phyloP scores from a whole-genome alignment of 2,329 filamentous ascomycete genomes.

The Talaromyces sp. region DNA sequence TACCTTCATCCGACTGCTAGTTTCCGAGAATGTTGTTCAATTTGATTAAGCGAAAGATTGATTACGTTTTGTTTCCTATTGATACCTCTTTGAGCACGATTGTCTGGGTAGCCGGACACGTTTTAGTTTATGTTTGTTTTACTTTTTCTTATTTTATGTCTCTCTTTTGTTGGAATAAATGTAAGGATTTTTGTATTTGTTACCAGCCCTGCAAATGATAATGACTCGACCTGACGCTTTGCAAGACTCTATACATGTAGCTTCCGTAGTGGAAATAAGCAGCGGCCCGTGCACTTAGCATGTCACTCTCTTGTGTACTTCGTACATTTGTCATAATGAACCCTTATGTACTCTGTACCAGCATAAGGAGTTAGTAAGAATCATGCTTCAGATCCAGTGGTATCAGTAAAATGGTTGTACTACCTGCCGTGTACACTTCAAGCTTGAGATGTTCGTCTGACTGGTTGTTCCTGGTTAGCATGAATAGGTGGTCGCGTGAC shows the following conservation, averaged over 20 bases:
- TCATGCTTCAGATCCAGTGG: not conserved
- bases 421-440: not conserved
- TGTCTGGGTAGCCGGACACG: not conserved
- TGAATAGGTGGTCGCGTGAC: constrained; percentile 1
- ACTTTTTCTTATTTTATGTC: constrained; percentile 4
- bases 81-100: constrained; percentile 2
- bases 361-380: no score
- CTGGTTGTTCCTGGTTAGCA: not conserved
- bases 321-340: no score
- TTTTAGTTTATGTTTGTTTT: not conserved
- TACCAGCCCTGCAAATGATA: constrained; percentile 7
- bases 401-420: not conserved
- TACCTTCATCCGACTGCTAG: not conserved
- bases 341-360: no score
- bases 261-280: not conserved
- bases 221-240: constrained; percentile 1
- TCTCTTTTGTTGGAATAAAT: constrained; percentile 13
- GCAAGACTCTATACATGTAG: not conserved
- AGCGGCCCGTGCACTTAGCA: constrained; percentile 1
- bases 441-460: not conserved
- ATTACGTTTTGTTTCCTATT: constrained; percentile 3
- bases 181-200: not conserved
- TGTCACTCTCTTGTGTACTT: not conserved
- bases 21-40: not conserved
- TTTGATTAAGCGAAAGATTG: not conserved